Conservation (phyloP, 1,139 yeast genomes). For the Geotrichum citri-aurantii region DNA sequence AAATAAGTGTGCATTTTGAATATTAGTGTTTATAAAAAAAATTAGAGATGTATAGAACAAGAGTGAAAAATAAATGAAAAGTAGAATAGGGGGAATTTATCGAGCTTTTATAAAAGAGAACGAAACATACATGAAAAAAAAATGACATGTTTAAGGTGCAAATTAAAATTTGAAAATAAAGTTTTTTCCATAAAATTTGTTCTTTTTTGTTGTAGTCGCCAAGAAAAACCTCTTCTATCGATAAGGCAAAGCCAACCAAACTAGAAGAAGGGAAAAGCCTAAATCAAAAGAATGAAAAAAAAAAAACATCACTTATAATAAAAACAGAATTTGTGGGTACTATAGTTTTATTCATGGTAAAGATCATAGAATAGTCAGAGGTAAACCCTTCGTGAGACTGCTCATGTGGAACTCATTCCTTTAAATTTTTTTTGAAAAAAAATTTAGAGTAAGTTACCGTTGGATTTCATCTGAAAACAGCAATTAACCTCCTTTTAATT, state of each 20-base stretch:
- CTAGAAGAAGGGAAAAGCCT: not conserved
- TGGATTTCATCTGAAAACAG: not conserved
- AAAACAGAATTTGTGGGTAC: not conserved
- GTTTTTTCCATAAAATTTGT: not conserved
- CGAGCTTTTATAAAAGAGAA: not conserved
- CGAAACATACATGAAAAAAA: not conserved
- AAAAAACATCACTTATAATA: not conserved
- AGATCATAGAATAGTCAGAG: not conserved
- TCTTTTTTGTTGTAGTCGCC: not conserved
- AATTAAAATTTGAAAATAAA: not conserved
- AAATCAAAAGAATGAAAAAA: not conserved
- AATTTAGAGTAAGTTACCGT: too few species aligned
- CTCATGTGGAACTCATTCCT: too few species aligned
- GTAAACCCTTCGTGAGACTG: too few species aligned
- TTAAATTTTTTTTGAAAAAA: too few species aligned
- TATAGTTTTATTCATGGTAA: not conserved
- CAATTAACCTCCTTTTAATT: not conserved
- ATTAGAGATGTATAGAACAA: not conserved
- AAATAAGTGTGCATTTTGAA: conserved; percentile 4
- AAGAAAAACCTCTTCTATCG: not conserved
- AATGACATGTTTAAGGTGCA: not conserved
- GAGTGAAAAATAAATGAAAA: not conserved
- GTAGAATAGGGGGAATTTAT: not conserved
- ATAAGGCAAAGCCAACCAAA: not conserved
- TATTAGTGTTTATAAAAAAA: not conserved